Conservation (phyloP, 2,329 filamentous ascomycete species). For the Aspergillus ochraceus region DNA sequence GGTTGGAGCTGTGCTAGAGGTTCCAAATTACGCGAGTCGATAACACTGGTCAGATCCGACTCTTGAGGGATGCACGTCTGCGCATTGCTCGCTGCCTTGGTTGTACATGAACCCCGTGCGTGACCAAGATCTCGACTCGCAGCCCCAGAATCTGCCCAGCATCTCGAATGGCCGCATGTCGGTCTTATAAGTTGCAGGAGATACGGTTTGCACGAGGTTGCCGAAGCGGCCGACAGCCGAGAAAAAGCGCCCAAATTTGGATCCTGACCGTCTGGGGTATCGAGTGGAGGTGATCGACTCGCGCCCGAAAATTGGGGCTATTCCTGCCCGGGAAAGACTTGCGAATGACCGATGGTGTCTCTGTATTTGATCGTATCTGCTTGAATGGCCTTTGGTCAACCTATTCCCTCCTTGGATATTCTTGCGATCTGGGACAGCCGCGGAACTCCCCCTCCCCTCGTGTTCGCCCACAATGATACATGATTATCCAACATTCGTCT, state of each 20-base stretch:
- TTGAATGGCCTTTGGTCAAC: not conserved
- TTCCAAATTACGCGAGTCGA: too few relatives aligned
- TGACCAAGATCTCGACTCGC: not conserved
- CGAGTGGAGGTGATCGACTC: not conserved
- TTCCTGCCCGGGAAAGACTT: not conserved
- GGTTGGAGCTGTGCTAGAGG: too few relatives aligned
- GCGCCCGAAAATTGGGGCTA: not conserved
- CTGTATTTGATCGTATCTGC: not conserved
- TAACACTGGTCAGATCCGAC: too few relatives aligned
- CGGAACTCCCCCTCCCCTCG: not conserved
- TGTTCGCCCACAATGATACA: not conserved
- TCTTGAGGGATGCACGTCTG: too few relatives aligned
- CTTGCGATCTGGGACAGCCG: not conserved
- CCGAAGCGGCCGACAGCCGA: not conserved
- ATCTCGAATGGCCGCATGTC: not conserved
- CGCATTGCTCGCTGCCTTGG: not conserved
- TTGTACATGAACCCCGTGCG: not conserved
- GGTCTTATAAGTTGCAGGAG: not conserved
- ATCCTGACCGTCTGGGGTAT: not conserved
- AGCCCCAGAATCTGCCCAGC: not conserved
- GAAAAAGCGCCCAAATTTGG: not conserved
- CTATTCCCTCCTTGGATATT: not conserved
- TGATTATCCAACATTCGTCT: not conserved
- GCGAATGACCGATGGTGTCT: not conserved
- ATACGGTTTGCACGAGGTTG: too few relatives aligned